Conservation (phyloP, 2,329 filamentous ascomycete species). For the Penicillium sp. region DNA sequence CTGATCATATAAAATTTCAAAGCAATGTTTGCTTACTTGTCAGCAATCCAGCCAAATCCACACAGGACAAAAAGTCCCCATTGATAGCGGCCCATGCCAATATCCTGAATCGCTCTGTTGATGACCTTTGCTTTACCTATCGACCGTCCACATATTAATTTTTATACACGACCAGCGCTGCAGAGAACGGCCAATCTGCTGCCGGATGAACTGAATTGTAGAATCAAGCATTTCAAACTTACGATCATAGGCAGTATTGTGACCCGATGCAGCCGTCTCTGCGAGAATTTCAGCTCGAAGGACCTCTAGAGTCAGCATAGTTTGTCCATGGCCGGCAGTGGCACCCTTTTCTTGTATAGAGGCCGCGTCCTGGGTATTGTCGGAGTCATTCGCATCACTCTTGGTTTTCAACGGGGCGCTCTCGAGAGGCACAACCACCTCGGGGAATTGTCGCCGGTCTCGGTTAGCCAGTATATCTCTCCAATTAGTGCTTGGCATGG, state of each 20-base stretch:
- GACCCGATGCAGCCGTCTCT: slow-evolving; percentile 55
- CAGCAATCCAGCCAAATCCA: slow-evolving; percentile 84
- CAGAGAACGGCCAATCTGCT: slow-evolving; percentile 9
- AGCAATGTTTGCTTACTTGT: slow-evolving; percentile 63
- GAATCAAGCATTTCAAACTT: slow-evolving; percentile 37
- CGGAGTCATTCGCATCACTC: slow-evolving; percentile 27
- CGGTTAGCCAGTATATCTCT: slow-evolving; percentile 16
- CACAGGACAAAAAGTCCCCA: slow-evolving; percentile 80
- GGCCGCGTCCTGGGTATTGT: slow-evolving; percentile 32
- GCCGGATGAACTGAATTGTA: not conserved
- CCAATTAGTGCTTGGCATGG: slow-evolving; percentile 13
- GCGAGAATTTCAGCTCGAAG: slow-evolving; percentile 67
- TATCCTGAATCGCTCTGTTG: slow-evolving; percentile 82
- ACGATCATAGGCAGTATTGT: slow-evolving; percentile 74
- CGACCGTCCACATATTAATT: not conserved
- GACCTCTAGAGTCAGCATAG: slow-evolving; percentile 64
- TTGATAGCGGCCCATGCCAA: slow-evolving; percentile 84
- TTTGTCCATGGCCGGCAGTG: slow-evolving; percentile 1
- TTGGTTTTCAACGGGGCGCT: slow-evolving; percentile 36
- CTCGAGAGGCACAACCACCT: slow-evolving; percentile 51
- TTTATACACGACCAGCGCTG: not conserved
- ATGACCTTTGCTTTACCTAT: slow-evolving; percentile 75
- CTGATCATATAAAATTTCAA: not conserved
- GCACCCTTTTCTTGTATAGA: slow-evolving; percentile 40
- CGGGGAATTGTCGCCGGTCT: slow-evolving; percentile 38